Evolutionary conservation across 2,329 filamentous ascomycete genomes (phyloP).

Genomic region (Clonostachys rosea): DNA sequence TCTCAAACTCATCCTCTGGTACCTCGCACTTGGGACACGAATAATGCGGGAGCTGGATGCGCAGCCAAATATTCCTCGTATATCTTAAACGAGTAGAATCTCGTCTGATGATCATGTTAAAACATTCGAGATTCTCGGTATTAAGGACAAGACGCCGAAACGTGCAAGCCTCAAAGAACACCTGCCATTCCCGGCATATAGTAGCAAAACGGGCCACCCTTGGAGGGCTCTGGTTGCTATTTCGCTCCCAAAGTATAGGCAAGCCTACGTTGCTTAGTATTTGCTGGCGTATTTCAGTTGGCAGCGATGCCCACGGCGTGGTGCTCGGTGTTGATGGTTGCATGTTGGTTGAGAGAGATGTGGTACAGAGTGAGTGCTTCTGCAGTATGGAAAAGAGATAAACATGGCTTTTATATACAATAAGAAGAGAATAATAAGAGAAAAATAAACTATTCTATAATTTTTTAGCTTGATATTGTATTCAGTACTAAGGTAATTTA

Average conservation of each 20-base stretch:
- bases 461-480: too few species aligned
- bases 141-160: slow-evolving; percentile 8
- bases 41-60: slow-evolving; percentile 6
- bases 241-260: slow-evolving; percentile 2
- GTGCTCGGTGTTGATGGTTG: neutral
- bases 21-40: slow-evolving; percentile 6
- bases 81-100: slow-evolving; percentile 7
- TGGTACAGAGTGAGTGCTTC: too few species aligned
- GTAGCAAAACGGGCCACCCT: slow-evolving; percentile 6
- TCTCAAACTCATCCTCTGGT: slow-evolving; percentile 5
- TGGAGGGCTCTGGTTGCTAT: neutral
- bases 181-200: slow-evolving; percentile 7
- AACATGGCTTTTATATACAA: too few species aligned
- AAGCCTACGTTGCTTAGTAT: slow-evolving; percentile 5
- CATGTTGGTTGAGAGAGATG: too few species aligned
- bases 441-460: too few species aligned
- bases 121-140: slow-evolving; percentile 4
- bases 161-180: slow-evolving; percentile 6
- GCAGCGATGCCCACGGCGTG: slow-evolving; percentile 5
- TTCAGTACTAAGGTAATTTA: too few species aligned
- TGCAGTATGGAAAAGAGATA: too few species aligned
- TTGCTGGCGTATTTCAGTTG: slow-evolving; percentile 4
- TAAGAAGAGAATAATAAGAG: too few species aligned
- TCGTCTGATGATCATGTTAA: slow-evolving; percentile 4
- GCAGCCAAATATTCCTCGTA: slow-evolving; percentile 8